Evolutionary conservation across 2,329 filamentous ascomycete species (phyloP).

Genomic region (Cladophialophora yegresii): DNA sequence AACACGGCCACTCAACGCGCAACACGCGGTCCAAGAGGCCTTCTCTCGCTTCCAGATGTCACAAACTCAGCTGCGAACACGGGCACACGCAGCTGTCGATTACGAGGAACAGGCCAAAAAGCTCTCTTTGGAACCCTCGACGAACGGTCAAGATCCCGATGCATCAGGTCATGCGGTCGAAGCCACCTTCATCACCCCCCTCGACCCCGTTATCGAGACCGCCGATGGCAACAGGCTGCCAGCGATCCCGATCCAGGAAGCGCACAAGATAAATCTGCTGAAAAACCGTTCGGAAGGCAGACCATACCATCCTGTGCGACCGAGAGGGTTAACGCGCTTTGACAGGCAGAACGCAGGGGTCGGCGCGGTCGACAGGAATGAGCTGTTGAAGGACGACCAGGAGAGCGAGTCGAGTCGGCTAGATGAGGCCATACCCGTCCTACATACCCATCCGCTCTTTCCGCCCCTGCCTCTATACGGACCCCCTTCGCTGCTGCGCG

Average conservation of each 20-base stretch:
- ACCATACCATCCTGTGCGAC: slow-evolving; percentile 14
- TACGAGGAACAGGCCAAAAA: slow-evolving; percentile 38
- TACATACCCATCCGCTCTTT: slow-evolving; percentile 76
- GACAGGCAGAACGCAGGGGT: slow-evolving; percentile 15
- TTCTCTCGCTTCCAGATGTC: slow-evolving; percentile 21
- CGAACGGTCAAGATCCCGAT: slow-evolving; percentile 10
- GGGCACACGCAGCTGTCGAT: slow-evolving; percentile 28
- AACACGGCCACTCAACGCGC: slow-evolving; percentile 6
- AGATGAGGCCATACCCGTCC: slow-evolving; percentile 56
- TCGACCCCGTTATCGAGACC: slow-evolving; percentile 71
- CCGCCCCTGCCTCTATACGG: slow-evolving; percentile 82
- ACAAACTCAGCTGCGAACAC: slow-evolving; percentile 28
- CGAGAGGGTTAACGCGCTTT: slow-evolving; percentile 28
- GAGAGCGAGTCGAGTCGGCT: slow-evolving; percentile 27
- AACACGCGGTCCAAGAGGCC: neutral
- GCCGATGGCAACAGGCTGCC: slow-evolving; percentile 67
- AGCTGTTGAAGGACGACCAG: slow-evolving; percentile 17
- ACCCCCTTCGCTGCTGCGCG: slow-evolving; percentile 66
- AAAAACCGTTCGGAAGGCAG: slow-evolving; percentile 35
- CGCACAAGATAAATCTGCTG: slow-evolving; percentile 64
- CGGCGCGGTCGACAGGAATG: slow-evolving; percentile 16
- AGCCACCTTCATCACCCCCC: slow-evolving; percentile 58
- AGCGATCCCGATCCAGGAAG: slow-evolving; percentile 68
- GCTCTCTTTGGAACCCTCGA: slow-evolving; percentile 36
- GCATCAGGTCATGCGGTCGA: slow-evolving; percentile 35